Evolutionary conservation across 176 grass and related monocot species (phyloP).

Genomic region (Phyllostachys edulis): DNA sequence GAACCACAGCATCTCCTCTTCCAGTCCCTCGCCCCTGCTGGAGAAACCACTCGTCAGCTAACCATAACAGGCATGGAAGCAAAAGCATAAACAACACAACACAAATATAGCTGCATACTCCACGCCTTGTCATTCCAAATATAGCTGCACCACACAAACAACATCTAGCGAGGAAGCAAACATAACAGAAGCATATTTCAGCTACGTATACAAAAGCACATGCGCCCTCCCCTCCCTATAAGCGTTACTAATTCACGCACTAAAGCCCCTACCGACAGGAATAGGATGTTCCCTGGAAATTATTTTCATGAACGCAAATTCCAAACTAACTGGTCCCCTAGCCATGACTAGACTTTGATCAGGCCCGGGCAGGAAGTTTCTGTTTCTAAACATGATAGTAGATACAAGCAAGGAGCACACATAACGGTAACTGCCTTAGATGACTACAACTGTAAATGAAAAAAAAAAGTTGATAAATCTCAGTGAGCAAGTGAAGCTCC

Average conservation of each 20-base stretch:
- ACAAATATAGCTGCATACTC: background rate
- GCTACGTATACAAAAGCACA: background rate
- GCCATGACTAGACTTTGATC: background rate
- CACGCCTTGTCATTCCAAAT: background rate
- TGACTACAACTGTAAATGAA: background rate
- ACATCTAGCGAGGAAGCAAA: background rate
- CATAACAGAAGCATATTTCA: background rate
- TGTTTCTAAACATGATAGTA: background rate
- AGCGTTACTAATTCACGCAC: background rate
- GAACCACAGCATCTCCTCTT: background rate
- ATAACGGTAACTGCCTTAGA: background rate
- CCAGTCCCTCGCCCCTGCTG: background rate
- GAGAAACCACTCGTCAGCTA: background rate
- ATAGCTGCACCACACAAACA: background rate
- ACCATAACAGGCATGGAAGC: background rate
- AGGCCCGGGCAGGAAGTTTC: background rate
- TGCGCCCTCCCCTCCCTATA: background rate
- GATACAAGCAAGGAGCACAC: background rate
- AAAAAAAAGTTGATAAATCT: background rate
- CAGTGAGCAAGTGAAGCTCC: background rate
- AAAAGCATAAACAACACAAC: background rate
- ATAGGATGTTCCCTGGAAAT: background rate
- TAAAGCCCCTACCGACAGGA: background rate
- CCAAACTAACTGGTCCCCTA: background rate
- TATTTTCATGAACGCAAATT: background rate